Base-by-base conservation (phyloP, 225 moss, liverwort and hornwort species). In the Pseudoscleropodium purum region DNA sequence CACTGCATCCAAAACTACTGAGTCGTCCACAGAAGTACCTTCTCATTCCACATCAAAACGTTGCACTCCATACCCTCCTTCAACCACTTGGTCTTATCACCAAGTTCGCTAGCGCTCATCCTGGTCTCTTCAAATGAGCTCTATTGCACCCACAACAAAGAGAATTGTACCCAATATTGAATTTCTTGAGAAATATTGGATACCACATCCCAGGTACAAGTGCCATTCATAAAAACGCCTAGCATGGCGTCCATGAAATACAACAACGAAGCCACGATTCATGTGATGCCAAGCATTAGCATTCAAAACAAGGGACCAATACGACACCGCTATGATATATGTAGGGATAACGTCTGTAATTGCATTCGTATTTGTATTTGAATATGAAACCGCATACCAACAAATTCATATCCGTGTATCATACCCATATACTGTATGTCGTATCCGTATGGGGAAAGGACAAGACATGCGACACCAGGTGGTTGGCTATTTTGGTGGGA, bases 81-180 rank as follows among this genome's bases (percentile, higher is more conserved):
- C 87, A 99, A 93, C 93, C 96, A 96, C 91, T 97, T 99, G n/a
- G 80, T 94, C 94, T 92, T 99, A 88, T 97, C 97, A 37, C 96
- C 96, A 84, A 97, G 90, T 10, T 97, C 99, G 41, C 77, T 79
- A 73, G 89, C 60, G 89, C 92, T 92, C 88, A 99, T 84, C 75
- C 97, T 93, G 73, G 91, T 90, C 90, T 99, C 99, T 39, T 99
- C 99, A 88, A 91, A 99, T 60, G 99, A 89, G 84, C 72, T 89
- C 99, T 99, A 45, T 84, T 78, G 75, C 87, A 89, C 10, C 75
- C 89, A 81, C 87, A 84, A 57, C 30, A 90, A 65, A 49, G 79
- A 84, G 60, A 59, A 83, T 65, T 79, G 57, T 37, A 79, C 59
- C 19, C 79, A 79, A 73, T 60, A 65, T 83, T 79, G 79, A 79